phyloP scores from a whole-genome alignment of 1,284 basidiomycete genomes.

The Singerocomus rubriflavus region DNA sequence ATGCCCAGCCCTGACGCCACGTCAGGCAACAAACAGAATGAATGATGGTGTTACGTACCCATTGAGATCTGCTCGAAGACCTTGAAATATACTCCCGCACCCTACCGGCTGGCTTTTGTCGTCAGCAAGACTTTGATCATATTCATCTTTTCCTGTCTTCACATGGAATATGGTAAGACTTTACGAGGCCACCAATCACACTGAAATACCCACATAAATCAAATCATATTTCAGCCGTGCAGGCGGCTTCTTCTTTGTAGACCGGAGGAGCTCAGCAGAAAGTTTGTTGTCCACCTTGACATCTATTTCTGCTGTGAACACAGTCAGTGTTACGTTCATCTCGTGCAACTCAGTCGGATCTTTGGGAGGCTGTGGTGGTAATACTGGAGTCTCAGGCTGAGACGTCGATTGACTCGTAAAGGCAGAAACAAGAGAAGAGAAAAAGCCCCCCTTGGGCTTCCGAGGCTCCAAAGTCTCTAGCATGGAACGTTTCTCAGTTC shows the following conservation, averaged over 20 bases:
- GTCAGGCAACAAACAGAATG: constrained; percentile 11
- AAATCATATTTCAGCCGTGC: constrained; percentile 75
- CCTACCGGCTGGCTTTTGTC: constrained; percentile 55
- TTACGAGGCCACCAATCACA: neutral
- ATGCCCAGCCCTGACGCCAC: constrained; percentile 48
- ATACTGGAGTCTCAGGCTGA: constrained; percentile 34
- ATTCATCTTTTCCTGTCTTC: constrained; percentile 86
- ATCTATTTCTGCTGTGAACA: constrained; percentile 80
- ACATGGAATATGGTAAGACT: neutral
- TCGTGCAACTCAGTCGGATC: constrained; percentile 59
- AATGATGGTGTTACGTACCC: constrained; percentile 47
- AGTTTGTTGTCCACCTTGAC: constrained; percentile 76
- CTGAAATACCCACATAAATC: constrained; percentile 66
- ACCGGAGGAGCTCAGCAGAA: constrained; percentile 78
- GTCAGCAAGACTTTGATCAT: constrained; percentile 71
- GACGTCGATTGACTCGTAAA: constrained; percentile 45
- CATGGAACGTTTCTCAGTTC: constrained; percentile 55
- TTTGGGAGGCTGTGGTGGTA: constrained; percentile 39
- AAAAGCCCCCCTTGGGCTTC: constrained; percentile 56
- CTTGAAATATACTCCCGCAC: constrained; percentile 82
- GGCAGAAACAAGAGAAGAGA: constrained; percentile 74
- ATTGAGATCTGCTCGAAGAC: constrained; percentile 79
- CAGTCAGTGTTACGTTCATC: constrained; percentile 72
- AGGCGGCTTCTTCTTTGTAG: constrained; percentile 95
- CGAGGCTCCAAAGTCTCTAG: constrained; percentile 37